Percentiles rank a stretch among this genome's conserved stretches.
phyloP scores from a whole-genome alignment of 2,329 filamentous ascomycete genomes.

The Leptoxyphium fumago region DNA sequence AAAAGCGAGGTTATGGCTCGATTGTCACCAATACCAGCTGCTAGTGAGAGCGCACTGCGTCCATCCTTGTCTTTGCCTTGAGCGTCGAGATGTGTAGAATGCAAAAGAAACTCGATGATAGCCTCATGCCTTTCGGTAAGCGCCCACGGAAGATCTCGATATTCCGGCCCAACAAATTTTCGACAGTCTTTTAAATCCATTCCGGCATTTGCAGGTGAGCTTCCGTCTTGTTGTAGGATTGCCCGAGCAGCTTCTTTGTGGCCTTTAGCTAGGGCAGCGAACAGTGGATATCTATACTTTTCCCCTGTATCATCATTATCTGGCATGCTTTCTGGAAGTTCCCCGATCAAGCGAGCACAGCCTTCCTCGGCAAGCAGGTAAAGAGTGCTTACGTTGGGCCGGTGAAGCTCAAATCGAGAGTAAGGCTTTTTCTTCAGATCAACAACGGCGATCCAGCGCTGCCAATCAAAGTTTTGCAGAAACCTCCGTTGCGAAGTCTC shows the following conservation, averaged over 20 bases:
- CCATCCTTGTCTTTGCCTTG: conserved; percentile 3
- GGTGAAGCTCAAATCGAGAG: not conserved
- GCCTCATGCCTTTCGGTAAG: conserved; percentile 4
- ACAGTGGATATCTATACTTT: not conserved
- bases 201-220: not conserved
- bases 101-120: too few relatives aligned
- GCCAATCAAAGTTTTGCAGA: not conserved
- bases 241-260: not conserved
- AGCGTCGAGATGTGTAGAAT: conserved; percentile 2
- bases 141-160: conserved; percentile 1
- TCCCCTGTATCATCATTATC: not conserved
- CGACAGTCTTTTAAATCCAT: not conserved
- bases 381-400: not conserved
- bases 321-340: too few relatives aligned
- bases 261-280: not conserved
- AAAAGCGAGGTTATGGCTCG: conserved; percentile 10
- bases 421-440: not conserved
- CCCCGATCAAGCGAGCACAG: not conserved
- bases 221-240: not conserved
- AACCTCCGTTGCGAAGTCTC: conserved; percentile 18
- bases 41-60: conserved; percentile 1
- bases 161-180: not conserved
- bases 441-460: not conserved
- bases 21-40: not conserved
- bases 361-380: not conserved